These are phyloP conservation scores for Oxyria digyna DNA, from an alignment of 148 eudicot species.

Conservation along the genomic window DNA sequence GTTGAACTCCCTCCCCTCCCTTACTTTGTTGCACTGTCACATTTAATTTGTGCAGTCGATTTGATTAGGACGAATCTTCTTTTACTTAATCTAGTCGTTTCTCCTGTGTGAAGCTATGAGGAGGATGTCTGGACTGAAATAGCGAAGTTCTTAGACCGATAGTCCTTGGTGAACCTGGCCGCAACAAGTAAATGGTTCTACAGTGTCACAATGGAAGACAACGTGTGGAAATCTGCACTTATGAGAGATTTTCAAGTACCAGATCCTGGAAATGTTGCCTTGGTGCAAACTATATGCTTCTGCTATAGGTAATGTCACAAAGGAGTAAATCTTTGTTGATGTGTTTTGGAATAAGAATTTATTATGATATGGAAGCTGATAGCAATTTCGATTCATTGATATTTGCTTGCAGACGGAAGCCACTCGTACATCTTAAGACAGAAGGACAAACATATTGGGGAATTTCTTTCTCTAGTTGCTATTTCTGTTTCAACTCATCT, in stretches of 20 bases:
- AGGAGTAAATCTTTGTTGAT: background rate
- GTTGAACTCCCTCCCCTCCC: too few species aligned
- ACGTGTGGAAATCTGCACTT: slow-evolving; percentile 75
- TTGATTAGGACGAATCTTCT: too few species aligned
- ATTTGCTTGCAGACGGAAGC: slow-evolving; percentile 59
- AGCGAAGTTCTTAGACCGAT: slow-evolving; percentile 73
- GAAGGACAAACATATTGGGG: slow-evolving; percentile 87
- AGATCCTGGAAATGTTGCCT: slow-evolving; percentile 45
- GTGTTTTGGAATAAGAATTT: background rate
- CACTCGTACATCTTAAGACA: slow-evolving; percentile 69
- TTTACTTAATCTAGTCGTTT: too few species aligned
- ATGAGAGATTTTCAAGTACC: slow-evolving; percentile 78
- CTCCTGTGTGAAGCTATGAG: too few species aligned
- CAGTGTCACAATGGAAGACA: slow-evolving; percentile 50
- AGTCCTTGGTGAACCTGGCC: slow-evolving; percentile 65
- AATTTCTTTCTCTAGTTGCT: background rate
- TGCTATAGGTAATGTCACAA: slow-evolving; percentile 45
- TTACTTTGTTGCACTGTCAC: too few species aligned
- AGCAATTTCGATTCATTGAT: background rate
- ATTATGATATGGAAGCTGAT: slow-evolving; percentile 4
- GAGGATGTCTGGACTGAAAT: too few species aligned
- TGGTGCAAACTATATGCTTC: slow-evolving; percentile 72
- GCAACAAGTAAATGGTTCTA: slow-evolving; percentile 75
- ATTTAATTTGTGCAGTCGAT: too few species aligned
- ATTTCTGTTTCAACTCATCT: background rate